These are phyloP conservation scores for Sporisorium reilianum DNA, from an alignment of 1,284 basidiomycete genomes.

Conservation along the genomic window DNA sequence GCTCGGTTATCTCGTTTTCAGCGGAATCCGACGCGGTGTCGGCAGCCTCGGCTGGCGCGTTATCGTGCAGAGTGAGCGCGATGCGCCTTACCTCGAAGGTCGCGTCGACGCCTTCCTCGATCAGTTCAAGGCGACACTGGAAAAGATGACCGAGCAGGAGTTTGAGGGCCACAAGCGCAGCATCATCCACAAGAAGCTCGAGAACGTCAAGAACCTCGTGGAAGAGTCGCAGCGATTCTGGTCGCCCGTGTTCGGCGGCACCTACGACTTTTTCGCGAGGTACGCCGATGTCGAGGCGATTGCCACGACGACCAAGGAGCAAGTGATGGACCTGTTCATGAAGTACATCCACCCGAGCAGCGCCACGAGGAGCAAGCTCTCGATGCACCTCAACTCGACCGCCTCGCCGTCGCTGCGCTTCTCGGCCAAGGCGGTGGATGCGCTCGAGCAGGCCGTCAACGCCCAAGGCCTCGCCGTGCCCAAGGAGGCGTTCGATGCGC, in stretches of 20 bases:
- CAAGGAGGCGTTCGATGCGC: slow-evolving; percentile 72
- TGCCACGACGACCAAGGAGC: slow-evolving; percentile 78
- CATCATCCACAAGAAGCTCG: slow-evolving; percentile 65
- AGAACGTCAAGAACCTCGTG: slow-evolving; percentile 64
- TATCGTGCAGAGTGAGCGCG: slow-evolving; percentile 89
- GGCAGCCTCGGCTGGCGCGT: slow-evolving; percentile 85
- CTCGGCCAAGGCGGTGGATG: slow-evolving; percentile 77
- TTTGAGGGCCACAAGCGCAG: slow-evolving; percentile 61
- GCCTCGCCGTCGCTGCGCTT: slow-evolving; percentile 74
- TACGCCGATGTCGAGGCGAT: slow-evolving; percentile 79
- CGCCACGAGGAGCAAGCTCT: slow-evolving; percentile 52
- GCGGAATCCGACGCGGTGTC: slow-evolving; percentile 49
- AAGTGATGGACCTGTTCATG: slow-evolving; percentile 82
- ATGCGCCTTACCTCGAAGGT: slow-evolving; percentile 84
- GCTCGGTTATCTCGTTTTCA: slow-evolving; percentile 79
- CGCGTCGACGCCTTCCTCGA: slow-evolving; percentile 89
- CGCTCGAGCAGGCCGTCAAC: slow-evolving; percentile 75
- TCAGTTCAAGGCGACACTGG: slow-evolving; percentile 74
- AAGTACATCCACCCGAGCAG: slow-evolving; percentile 75
- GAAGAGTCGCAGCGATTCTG: slow-evolving; percentile 71
- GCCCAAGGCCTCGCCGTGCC: slow-evolving; percentile 74
- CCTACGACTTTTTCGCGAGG: slow-evolving; percentile 71
- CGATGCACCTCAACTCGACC: slow-evolving; percentile 70
- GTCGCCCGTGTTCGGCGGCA: slow-evolving; percentile 76
- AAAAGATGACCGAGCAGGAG: slow-evolving; percentile 58